Evolutionary conservation across 2,329 filamentous ascomycete species (phyloP).

Genomic region (Fusarium marasasianum): DNA sequence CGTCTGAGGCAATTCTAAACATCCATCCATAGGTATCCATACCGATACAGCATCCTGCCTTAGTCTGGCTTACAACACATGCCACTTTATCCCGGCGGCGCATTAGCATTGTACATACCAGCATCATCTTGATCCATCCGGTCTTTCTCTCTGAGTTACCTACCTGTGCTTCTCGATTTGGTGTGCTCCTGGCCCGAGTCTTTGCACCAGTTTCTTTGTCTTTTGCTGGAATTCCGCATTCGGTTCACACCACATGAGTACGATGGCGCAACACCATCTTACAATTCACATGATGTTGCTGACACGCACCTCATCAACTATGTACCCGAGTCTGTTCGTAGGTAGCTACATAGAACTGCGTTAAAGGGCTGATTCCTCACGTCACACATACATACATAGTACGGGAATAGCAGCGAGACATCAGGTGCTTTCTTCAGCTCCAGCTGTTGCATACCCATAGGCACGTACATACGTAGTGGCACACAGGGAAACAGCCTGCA

Average conservation of each 20-base stretch:
- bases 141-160: not conserved
- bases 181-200: not conserved
- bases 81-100: conserved; percentile 1
- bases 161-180: not conserved
- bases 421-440: conserved; percentile 9
- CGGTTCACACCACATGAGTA: conserved; percentile 23
- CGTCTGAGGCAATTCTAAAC: conserved; percentile 41
- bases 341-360: not conserved
- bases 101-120: conserved; percentile 2
- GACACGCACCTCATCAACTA: conserved; percentile 30
- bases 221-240: not conserved
- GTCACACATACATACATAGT: conserved; percentile 11
- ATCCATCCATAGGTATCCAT: conserved; percentile 4
- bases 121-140: conserved; percentile 2
- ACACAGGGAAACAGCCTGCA: conserved; percentile 11
- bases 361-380: conserved; percentile 9
- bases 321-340: not conserved
- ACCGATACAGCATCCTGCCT: conserved; percentile 9
- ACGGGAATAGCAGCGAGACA: not conserved
- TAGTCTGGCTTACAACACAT: conserved; percentile 17
- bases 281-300: conserved; percentile 37
- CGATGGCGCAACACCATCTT: conserved; percentile 28
- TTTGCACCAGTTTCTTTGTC: not conserved
- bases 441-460: not conserved
- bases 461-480: not conserved